Conservation (phyloP, 208 protist genomes). For the Leishmania turanica region DNA sequence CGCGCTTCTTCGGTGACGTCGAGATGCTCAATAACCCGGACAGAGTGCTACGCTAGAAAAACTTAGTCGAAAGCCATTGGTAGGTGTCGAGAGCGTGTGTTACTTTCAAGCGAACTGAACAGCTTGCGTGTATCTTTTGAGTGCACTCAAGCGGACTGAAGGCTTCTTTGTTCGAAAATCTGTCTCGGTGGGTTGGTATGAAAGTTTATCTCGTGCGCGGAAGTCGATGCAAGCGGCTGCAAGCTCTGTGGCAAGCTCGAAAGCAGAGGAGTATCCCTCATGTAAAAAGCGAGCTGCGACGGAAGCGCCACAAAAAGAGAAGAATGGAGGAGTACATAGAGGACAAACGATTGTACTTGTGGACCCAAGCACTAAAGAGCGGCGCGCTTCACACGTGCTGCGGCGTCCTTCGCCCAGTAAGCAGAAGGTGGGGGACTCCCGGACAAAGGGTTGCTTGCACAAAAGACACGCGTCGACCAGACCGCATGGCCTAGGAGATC, state of each 20-base stretch:
- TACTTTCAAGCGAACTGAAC: not conserved
- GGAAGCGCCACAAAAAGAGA: not conserved
- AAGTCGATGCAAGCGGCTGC: not conserved
- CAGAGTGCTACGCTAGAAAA: not conserved
- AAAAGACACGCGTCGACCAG: not conserved
- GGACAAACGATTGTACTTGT: not conserved
- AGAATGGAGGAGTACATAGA: not conserved
- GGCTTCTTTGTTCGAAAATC: not conserved
- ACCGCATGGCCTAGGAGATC: not conserved
- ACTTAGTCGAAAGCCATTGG: not conserved
- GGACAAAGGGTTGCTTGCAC: not conserved
- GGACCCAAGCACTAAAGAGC: not conserved
- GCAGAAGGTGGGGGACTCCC: not conserved
- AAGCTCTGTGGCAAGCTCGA: not conserved
- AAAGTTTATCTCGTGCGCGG: not conserved
- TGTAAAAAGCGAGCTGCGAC: not conserved
- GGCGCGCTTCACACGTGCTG: not conserved
- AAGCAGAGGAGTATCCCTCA: not conserved
- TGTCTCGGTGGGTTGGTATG: not conserved
- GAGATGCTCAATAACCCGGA: not conserved
- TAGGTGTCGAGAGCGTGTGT: not conserved
- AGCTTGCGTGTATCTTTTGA: not conserved
- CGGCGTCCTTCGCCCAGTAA: not conserved
- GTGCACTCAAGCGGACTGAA: not conserved
- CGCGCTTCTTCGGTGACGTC: not conserved